Percentiles rank a stretch among this genome's conserved stretches.
Conservation (phyloP, 1,139 yeast genomes). For the Sugiyamaella neomexicana region DNA sequence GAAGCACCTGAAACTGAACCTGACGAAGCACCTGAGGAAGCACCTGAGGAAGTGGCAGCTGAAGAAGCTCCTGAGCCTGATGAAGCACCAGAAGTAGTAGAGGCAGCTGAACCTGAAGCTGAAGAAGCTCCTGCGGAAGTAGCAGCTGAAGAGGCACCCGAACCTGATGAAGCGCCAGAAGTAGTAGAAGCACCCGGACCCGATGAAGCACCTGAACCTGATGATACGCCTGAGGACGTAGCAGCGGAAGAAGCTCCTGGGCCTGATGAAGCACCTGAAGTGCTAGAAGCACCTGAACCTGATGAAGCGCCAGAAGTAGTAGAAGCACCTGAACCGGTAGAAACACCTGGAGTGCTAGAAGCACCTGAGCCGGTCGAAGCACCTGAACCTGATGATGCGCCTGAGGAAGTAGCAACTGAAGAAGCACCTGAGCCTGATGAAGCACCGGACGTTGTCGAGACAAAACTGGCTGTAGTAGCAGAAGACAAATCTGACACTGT, state of each 20-base stretch:
- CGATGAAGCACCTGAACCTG: background rate
- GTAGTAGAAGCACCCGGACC: background rate
- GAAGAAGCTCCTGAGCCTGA: background rate
- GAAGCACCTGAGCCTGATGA: background rate
- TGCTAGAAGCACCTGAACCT: background rate
- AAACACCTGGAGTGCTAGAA: too few species aligned
- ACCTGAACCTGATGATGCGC: background rate
- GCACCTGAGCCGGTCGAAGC: background rate
- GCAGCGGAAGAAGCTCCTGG: background rate
- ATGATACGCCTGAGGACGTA: background rate
- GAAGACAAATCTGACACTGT: background rate
- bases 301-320: too few species aligned
- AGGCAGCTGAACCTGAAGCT: background rate
- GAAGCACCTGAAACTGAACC: too few species aligned
- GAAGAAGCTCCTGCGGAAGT: too few species aligned
- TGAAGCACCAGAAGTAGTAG: conserved; percentile 1
- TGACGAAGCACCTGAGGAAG: background rate
- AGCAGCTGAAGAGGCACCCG: background rate
- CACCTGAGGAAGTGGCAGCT: background rate
- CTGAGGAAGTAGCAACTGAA: background rate
- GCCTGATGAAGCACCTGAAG: too few species aligned
- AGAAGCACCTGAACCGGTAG: too few species aligned
- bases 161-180: background rate
- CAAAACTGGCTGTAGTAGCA: background rate
- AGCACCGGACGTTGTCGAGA: background rate